phyloP scores from a whole-genome alignment of 2,329 filamentous ascomycete genomes.

The Hypoxylon sp. region DNA sequence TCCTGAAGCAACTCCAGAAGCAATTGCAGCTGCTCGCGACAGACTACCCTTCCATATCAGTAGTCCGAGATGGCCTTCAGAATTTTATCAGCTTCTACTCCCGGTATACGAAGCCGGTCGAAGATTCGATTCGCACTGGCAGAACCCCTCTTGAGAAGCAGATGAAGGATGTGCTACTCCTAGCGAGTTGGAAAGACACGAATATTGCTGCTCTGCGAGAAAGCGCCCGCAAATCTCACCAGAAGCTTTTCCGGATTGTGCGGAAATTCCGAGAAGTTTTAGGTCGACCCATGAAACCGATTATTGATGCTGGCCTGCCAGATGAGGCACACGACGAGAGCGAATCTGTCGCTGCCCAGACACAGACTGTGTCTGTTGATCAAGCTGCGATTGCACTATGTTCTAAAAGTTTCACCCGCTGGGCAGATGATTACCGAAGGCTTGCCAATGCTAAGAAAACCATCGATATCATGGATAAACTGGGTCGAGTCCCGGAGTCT shows the following conservation, averaged over 20 bases:
- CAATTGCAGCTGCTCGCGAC: slow-evolving; percentile 72
- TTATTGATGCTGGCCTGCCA: slow-evolving; percentile 71
- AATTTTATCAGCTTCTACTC: slow-evolving; percentile 84
- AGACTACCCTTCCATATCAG: slow-evolving; percentile 68
- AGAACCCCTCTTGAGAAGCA: slow-evolving; percentile 84
- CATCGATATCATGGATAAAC: slow-evolving; percentile 77
- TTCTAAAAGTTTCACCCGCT: slow-evolving; percentile 52
- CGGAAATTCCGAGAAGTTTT: slow-evolving; percentile 88
- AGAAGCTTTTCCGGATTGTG: slow-evolving; percentile 90
- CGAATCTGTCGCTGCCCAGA: slow-evolving; percentile 18
- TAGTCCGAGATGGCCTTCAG: slow-evolving; percentile 72
- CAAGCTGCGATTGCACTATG: slow-evolving; percentile 52
- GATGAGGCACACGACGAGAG: slow-evolving; percentile 55
- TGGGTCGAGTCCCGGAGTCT: slow-evolving; percentile 65
- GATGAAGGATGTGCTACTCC: slow-evolving; percentile 90
- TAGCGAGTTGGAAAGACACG: slow-evolving; percentile 98
- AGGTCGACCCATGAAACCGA: slow-evolving; percentile 76
- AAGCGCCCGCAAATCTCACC: slow-evolving; percentile 89
- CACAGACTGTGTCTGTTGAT: slow-evolving; percentile 51
- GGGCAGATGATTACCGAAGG: slow-evolving; percentile 66
- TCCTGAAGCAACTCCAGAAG: slow-evolving; percentile 73
- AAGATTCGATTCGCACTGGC: slow-evolving; percentile 74
- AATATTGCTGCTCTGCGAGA: slow-evolving; percentile 91
- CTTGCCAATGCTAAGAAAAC: slow-evolving; percentile 78
- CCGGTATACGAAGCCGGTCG: slow-evolving; percentile 75